Evolutionary conservation across 1,139 yeast species (phyloP), one percentile per base, ranked within the genome.

Genomic region (Meyerozyma athensensis): DNA sequence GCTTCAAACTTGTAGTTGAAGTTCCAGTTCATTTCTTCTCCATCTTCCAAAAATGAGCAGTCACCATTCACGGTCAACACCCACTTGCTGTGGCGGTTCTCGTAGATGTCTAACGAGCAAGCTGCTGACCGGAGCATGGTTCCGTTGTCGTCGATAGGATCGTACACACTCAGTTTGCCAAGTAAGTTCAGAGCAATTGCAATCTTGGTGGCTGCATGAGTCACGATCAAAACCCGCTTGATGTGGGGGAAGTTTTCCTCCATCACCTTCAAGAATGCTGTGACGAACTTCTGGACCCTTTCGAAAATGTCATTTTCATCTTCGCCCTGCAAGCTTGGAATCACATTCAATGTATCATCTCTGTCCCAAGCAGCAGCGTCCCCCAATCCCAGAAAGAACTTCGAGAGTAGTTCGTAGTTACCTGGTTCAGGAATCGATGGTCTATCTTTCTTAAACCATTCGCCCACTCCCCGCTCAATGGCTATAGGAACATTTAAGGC

Each of bases 21-120:
- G 47, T 81, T 76, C 96, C 96, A 86, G 54, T 84, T 84, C 92
- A 87, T 85, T 59, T 86, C 95, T 57, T 86, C 95, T n/a, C 96
- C 96, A 7, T 72, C 60, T 2, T 72, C 57, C 45, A 86, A 65
- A 49, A 79, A 85, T 34, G 73, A 79, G 19, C 86, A 74, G 45
- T 77, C 74, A 14, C 96, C 96, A 53, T 81, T 82, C 71, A 73
- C 66, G 17, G 65, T 68, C 36, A 78, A 56, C 7, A 51, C 52
- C 90, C 95, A 86, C 33, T 56, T 54, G 6, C 60, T 55, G 4
- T 31, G 35, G 3, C 50, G 55, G 2, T 39, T 48, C 2, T 36
- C 36, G 56, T 47, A 67, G 54, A 49, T 57, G 48, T 77, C 81
- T 36, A 54, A 54, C 36, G 63, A 65, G 47, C 64, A 72, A 19